Base-by-base conservation (phyloP, 768 basidiomycete genomes). In the Mycena floridula region DNA sequence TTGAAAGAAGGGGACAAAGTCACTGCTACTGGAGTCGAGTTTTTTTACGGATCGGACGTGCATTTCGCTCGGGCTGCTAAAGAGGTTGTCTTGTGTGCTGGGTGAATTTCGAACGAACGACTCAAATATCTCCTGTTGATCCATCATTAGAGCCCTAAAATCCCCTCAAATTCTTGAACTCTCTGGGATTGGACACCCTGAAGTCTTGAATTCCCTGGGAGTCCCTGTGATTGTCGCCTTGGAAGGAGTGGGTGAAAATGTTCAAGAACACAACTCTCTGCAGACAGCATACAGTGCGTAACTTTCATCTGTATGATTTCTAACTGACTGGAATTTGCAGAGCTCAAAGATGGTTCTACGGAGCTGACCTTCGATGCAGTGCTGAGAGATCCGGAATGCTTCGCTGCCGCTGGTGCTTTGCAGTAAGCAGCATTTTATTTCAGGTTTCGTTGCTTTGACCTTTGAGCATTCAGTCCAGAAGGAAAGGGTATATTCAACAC, bases 111-210 rank as follows among this genome's bases (percentile, higher is more conserved):
- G n/a, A n/a, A n/a, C n/a, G n/a, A n/a, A n/a, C n/a, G n/a, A n/a
- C n/a, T n/a, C n/a, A n/a, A n/a, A n/a, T n/a, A n/a, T 23, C 25
- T 25, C 11, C 20, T 40, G 5, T 16, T 8, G 23, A 30, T 5
- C 9, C 16, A 16, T 9, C 16, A 15, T 6, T 45, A 66, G 64
- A 16, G 45, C 74, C 2, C 49, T 77, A 21, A 68, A 72, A 46
- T 65, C 70, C 0, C 67, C 74, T 5, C 72, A 78, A 51, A 60
- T 83, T 7, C 69, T 81, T 2, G 75, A 81, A 52, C 60, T 81
- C 3, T 78, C 77, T 5, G 81, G 81, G 20, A 72, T 82, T 43
- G 80, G 80, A 13, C 61, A 67, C 25, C 44, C 46, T 18, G 60
- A 59, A 2, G 49, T 74, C 20, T 59, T 81, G 25, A 50, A 61